Evolutionary conservation across 257 asterid genomes (phyloP), one percentile per base, ranked within the genome.

Genomic region (Parsonsia alboflavescens): DNA sequence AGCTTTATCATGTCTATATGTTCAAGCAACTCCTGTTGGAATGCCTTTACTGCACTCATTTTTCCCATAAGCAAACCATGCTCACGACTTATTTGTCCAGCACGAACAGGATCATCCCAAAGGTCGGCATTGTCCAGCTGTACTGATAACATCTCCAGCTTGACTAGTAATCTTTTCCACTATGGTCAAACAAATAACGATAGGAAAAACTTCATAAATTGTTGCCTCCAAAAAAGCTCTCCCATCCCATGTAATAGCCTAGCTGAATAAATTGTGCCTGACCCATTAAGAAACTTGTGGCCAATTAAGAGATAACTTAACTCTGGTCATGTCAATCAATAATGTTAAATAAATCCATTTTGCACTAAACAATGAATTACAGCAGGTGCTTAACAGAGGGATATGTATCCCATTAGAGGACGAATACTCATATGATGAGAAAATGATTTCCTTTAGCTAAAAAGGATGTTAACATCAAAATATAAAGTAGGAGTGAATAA

Each of bases 1-100:
- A 95, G 92, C 84, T 90, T 95, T 74, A 95, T 86, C 97, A 95
- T 95, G 79, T 92, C 98, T 74, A 95, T 84, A 82, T 95, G 96
- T 79, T 90, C 98, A 75, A 90, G 86, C 30, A 95, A 84, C 61
- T 92, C 87, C 82, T 87, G 90, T 82, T 95, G 96, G 75, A 90
- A 85, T 62, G 82, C 82, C 84, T 80, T 86, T 74, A 92, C 96
- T 80, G 79, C 96, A 76, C 89, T 89, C 81, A 92, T 81, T 83
- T 89, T 95, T 10, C 93, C 87, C 84, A 89, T 81, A 69, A 92
- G 84, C 15, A 89, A 85, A 77, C 98, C 98, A 58, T 90, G 96
- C 80, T 95, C 98, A 15, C 96, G 92, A 77, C 98, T 95, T 83
- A 92, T 88, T 82, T 90, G 93, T 81, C 96, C 96, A 0, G 98